Evolutionary conservation across 345 rosid genomes (phyloP).

Genomic region (Fremontodendron californicum): DNA sequence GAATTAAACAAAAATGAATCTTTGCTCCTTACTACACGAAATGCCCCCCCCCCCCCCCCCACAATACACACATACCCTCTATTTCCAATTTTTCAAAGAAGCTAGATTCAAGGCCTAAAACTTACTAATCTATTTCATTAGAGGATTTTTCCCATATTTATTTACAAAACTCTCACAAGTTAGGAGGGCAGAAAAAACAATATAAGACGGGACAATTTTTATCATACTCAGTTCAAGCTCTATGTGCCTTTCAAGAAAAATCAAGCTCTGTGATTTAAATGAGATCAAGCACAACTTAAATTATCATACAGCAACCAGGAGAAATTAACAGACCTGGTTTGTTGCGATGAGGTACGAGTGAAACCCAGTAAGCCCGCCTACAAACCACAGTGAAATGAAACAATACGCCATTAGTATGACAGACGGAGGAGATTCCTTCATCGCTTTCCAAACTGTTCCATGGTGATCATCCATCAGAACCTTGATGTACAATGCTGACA

Average conservation of each 20-base stretch:
- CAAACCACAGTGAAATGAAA: slow-evolving; percentile 89
- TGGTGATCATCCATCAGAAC: slow-evolving; percentile 66
- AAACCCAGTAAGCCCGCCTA: slow-evolving; percentile 92
- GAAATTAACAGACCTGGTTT: slow-evolving; percentile 64
- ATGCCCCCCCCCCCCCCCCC: neutral
- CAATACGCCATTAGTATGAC: slow-evolving; percentile 77
- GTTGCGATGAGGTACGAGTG: slow-evolving; percentile 86
- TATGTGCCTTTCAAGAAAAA: neutral
- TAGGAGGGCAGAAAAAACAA: neutral
- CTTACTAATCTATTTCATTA: neutral
- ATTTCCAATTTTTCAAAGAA: neutral
- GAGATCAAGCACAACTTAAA: neutral
- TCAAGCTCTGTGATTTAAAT: neutral
- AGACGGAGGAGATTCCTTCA: slow-evolving; percentile 86
- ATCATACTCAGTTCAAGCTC: slow-evolving; percentile 3
- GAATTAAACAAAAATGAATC: neutral
- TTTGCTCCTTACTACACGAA: neutral
- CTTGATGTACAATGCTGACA: slow-evolving; percentile 82
- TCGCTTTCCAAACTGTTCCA: slow-evolving; percentile 77
- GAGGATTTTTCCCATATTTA: neutral
- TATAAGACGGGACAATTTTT: neutral
- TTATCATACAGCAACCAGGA: neutral
- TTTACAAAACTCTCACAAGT: neutral
- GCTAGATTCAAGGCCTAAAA: slow-evolving; percentile 4
- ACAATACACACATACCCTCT: neutral